Evolutionary conservation across 345 rosid genomes (phyloP).

Genomic region (Salix udensis): DNA sequence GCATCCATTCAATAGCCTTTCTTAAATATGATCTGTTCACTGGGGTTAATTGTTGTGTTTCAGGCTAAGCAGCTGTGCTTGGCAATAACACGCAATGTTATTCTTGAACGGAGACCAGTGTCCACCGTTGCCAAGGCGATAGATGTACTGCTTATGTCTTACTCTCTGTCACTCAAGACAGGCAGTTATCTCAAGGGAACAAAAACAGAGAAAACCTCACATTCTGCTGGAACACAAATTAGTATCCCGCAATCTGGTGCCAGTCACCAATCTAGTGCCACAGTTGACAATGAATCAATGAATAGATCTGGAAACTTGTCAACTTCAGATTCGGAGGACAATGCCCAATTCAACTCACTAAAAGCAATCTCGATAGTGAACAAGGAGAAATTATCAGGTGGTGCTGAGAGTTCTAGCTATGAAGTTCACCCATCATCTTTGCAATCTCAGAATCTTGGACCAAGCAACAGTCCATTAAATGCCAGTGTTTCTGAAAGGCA

Average conservation of each 20-base stretch:
- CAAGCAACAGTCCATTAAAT: constrained; percentile 39
- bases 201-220: constrained; percentile 46
- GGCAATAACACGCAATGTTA: constrained; percentile 59
- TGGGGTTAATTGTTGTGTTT: constrained; percentile 20
- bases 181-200: constrained; percentile 57
- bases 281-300: constrained; percentile 31
- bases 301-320: constrained; percentile 37
- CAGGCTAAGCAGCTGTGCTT: constrained; percentile 91
- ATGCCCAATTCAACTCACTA: constrained; percentile 27
- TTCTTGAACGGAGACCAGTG: constrained; percentile 87
- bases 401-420: constrained; percentile 34
- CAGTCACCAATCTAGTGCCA: constrained; percentile 29
- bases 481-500: constrained; percentile 54
- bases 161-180: constrained; percentile 61
- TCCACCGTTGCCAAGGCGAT: constrained; percentile 68
- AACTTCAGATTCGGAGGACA: constrained; percentile 54
- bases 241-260: constrained; percentile 23
- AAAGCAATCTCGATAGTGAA: constrained; percentile 43
- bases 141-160: constrained; percentile 73
- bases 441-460: constrained; percentile 38
- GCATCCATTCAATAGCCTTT: not conserved
- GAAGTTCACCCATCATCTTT: constrained; percentile 33
- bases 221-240: constrained; percentile 33
- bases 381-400: constrained; percentile 24
- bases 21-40: not conserved